Evolutionary conservation across 495 filamentous ascomycete species (phyloP).

Genomic region (Penicillium crystallinum): DNA sequence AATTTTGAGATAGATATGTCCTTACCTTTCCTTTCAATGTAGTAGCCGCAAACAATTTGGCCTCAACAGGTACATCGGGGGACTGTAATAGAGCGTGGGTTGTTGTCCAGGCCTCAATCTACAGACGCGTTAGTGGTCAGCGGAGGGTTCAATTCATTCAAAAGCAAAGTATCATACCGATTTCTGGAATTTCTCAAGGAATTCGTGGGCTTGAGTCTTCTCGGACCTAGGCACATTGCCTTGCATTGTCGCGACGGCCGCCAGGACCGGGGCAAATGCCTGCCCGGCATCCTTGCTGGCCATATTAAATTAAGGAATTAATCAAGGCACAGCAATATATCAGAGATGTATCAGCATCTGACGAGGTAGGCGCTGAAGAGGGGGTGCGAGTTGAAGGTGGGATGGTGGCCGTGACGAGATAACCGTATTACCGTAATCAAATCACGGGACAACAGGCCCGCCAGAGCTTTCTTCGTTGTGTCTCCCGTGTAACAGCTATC

Average conservation of each 20-base stretch:
- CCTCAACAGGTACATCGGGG: slow-evolving; percentile 64
- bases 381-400: slow-evolving; percentile 26
- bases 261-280: slow-evolving; percentile 78
- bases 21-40: slow-evolving; percentile 96
- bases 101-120: slow-evolving; percentile 86
- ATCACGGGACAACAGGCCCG: slow-evolving; percentile 25
- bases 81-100: slow-evolving; percentile 82
- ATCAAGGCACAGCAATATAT: slow-evolving; percentile 11
- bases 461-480: slow-evolving; percentile 15
- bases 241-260: slow-evolving; percentile 86
- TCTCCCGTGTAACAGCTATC: neutral
- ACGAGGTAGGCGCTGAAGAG: slow-evolving; percentile 6
- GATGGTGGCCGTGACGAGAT: slow-evolving; percentile 35
- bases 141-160: slow-evolving; percentile 7
- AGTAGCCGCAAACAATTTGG: slow-evolving; percentile 91
- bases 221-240: slow-evolving; percentile 72
- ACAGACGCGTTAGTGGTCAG: slow-evolving; percentile 4
- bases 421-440: slow-evolving; percentile 23
- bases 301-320: slow-evolving; percentile 47
- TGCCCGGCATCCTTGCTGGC: slow-evolving; percentile 60
- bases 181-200: slow-evolving; percentile 95
- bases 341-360: slow-evolving; percentile 3
- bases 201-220: slow-evolving; percentile 86
- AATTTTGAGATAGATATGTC: neutral
- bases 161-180: slow-evolving; percentile 58